These are phyloP conservation scores for Solanum sitiens DNA, from an alignment of 257 asterid species.

Conservation along the genomic window DNA sequence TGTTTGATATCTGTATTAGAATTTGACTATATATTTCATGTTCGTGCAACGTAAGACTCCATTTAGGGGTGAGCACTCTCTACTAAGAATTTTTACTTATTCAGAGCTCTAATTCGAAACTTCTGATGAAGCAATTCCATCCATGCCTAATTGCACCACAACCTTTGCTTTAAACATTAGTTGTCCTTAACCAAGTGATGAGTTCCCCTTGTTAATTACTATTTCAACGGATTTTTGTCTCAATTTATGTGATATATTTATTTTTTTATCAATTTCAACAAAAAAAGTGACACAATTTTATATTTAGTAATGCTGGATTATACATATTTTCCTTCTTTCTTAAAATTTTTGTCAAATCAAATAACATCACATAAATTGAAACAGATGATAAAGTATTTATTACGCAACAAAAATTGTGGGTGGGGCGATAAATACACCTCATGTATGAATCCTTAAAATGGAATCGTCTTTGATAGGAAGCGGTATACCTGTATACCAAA, in stretches of 20 bases:
- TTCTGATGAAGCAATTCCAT: neutral
- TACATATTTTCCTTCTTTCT: too few relatives aligned
- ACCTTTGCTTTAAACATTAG: too few relatives aligned
- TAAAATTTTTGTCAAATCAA: neutral
- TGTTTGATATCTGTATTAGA: too few relatives aligned
- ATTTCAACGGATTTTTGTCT: too few relatives aligned
- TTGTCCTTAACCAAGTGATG: neutral
- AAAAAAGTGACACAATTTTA: neutral
- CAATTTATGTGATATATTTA: neutral
- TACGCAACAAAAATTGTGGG: neutral
- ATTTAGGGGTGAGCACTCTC: neutral
- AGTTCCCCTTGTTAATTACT: too few relatives aligned
- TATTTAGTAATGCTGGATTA: neutral
- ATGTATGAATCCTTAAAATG: neutral
- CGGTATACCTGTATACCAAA: neutral
- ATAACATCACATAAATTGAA: neutral
- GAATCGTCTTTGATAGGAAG: neutral
- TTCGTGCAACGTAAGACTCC: neutral
- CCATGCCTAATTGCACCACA: neutral
- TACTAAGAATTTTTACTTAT: too few relatives aligned
- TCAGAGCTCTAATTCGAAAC: too few relatives aligned
- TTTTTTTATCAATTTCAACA: neutral
- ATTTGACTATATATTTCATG: neutral
- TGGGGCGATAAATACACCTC: neutral
- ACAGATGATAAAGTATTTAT: neutral